Evolutionary conservation across 495 filamentous ascomycete genomes (phyloP), one percentile per base, ranked within the genome.

Genomic region (Xylaria palmicola): DNA sequence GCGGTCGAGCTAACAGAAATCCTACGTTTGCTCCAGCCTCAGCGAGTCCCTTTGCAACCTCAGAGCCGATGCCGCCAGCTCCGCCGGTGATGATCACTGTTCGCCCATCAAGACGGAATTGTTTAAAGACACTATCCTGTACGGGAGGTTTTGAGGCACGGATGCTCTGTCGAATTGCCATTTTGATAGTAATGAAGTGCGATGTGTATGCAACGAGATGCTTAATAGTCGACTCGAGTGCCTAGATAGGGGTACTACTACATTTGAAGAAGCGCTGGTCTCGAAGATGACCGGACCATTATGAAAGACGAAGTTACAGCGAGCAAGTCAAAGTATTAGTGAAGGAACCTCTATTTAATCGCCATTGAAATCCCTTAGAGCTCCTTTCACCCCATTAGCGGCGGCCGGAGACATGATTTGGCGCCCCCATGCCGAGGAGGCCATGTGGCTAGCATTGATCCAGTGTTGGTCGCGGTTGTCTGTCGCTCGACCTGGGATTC

Each of bases 61-160:
- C 87, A 63, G 88, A 89, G 54, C 88, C 88, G 79, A 90, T 90
- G 34, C 88, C 88, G 12, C 87, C 88, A 37, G 87, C 88, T 45
- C 87, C 88, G 59, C 88, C 88, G 27, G 88, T 90, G 27, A 90
- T 79, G 63, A 88, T 75, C 68, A 89, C 86, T 57, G 87, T 84
- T 75, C 88, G 89, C 79, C 87, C 86, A 75, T 90, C 90, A 34
- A 90, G 80, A 80, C 80, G 84, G 71, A 90, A 77, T 70, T 88
- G 80, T 72, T 90, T 87, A 65, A 77, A 68, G 62, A 90, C 78
- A 65, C 74, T 77, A 7, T 84, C 75, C 15, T 59, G 41, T 1
- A 59, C 15, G 6, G 56, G 44, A 49, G 56, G 44, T 17, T 59
- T 59, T 13, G 44, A 44, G 29, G 43, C 44, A 32, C 56, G 30